phyloP scores from a whole-genome alignment of 1,284 basidiomycete species.

The Vanrija sp. region DNA sequence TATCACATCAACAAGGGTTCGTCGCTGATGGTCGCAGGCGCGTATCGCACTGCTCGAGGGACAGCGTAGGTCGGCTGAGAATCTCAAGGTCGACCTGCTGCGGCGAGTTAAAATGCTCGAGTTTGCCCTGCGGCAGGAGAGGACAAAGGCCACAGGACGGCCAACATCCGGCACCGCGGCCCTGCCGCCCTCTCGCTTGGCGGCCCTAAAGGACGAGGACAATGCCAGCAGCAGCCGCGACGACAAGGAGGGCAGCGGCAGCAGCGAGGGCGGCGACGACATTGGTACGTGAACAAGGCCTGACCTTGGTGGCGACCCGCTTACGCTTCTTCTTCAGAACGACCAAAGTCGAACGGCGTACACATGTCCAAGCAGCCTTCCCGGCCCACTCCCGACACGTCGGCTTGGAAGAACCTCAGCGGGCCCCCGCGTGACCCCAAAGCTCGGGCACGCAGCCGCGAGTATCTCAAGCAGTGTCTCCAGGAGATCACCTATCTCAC shows the following conservation, averaged over 20 bases:
- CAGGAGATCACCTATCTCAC: constrained; percentile 98
- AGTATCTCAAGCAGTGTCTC: constrained; percentile 97
- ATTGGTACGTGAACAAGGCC: constrained; percentile 9
- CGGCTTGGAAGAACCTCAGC: constrained; percentile 61
- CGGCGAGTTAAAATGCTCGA: constrained; percentile 99
- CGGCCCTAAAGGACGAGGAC: constrained; percentile 46
- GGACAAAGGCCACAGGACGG: constrained; percentile 59
- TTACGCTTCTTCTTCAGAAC: not conserved
- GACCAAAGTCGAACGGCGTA: constrained; percentile 29
- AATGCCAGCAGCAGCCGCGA: constrained; percentile 21
- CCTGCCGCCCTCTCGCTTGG: constrained; percentile 42
- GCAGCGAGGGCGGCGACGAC: constrained; percentile 42
- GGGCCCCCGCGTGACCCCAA: constrained; percentile 78
- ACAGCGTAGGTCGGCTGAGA: constrained; percentile 92
- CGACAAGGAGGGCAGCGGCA: constrained; percentile 43
- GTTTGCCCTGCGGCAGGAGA: constrained; percentile 88
- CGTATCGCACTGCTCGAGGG: constrained; percentile 97
- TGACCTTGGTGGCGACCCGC: not conserved
- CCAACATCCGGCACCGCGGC: constrained; percentile 16
- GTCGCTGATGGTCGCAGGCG: constrained; percentile 57
- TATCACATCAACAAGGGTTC: constrained; percentile 24
- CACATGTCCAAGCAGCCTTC: constrained; percentile 15
- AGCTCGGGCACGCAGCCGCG: constrained; percentile 85
- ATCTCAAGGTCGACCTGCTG: constrained; percentile 92
- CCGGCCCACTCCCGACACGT: constrained; percentile 24